Percentiles rank a stretch among this genome's conserved stretches.
Conservation (phyloP, 441 rosid genomes). For the Arabidopsis lyrata region DNA sequence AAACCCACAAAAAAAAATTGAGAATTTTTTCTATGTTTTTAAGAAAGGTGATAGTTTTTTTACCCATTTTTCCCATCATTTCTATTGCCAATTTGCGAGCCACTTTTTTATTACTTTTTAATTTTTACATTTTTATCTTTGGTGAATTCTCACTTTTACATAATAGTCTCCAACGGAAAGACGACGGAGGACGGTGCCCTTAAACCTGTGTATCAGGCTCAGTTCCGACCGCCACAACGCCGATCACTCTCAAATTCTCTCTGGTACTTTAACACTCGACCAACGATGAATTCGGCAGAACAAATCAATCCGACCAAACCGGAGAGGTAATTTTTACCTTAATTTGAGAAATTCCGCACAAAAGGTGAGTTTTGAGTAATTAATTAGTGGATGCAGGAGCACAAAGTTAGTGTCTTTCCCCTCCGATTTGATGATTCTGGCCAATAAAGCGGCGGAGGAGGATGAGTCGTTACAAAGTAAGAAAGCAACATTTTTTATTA, state of each 20-base stretch:
- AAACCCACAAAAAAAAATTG: too few relatives aligned
- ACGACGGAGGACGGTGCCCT: background rate
- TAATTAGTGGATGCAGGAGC: background rate
- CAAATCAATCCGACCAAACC: background rate
- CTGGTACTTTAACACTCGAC: background rate
- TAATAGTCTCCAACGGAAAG: background rate
- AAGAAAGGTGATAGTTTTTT: too few relatives aligned
- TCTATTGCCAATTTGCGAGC: too few relatives aligned
- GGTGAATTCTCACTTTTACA: slow-evolving; percentile 2
- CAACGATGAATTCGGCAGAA: background rate
- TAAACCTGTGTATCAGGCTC: background rate
- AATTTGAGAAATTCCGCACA: background rate
- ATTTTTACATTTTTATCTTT: background rate
- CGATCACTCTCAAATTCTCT: background rate
- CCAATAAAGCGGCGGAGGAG: background rate
- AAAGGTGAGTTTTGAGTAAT: background rate
- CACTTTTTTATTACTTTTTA: too few relatives aligned
- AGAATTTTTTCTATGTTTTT: too few relatives aligned
- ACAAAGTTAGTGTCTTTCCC: background rate
- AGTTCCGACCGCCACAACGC: background rate
- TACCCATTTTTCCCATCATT: too few relatives aligned
- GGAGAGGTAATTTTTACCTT: background rate
- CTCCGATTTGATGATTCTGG: background rate
- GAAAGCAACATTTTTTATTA: background rate
- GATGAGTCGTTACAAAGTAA: background rate